These are phyloP conservation scores for Fusarium concolor DNA, from an alignment of 2,329 filamentous ascomycete species.

Conservation along the genomic window DNA sequence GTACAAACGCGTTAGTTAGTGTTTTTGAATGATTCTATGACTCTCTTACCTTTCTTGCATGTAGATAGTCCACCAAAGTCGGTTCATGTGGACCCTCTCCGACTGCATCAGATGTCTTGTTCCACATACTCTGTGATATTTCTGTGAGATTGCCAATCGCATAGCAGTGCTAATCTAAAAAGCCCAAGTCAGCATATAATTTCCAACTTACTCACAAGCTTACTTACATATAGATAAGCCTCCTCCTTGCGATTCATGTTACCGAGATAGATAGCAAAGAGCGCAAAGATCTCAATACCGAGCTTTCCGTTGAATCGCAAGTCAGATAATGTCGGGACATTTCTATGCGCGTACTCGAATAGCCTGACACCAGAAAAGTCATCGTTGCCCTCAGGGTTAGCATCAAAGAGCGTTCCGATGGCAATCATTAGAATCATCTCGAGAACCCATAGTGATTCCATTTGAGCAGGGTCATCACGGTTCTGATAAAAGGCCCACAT, in stretches of 20 bases:
- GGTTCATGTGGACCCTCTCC: constrained; percentile 44
- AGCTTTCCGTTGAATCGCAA: constrained; percentile 44
- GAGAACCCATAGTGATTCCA: constrained; percentile 41
- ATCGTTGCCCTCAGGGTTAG: constrained; percentile 42
- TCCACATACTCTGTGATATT: constrained; percentile 46
- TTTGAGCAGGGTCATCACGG: constrained; percentile 36
- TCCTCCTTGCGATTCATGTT: constrained; percentile 45
- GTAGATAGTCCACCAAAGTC: constrained; percentile 48
- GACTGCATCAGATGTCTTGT: constrained; percentile 45
- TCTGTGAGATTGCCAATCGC: constrained; percentile 46
- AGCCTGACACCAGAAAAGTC: constrained; percentile 39
- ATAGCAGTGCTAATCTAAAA: constrained; percentile 46
- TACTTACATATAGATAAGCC: constrained; percentile 43
- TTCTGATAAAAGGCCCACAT: constrained; percentile 46
- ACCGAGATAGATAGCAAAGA: constrained; percentile 43
- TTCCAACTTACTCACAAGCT: rapidly evolving
- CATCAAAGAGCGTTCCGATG: constrained; percentile 43
- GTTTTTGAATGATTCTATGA: rapidly evolving
- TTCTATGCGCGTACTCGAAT: constrained; percentile 46
- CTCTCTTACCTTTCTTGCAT: constrained; percentile 46
- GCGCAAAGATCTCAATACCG: constrained; percentile 47
- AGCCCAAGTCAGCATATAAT: neutral
- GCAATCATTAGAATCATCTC: constrained; percentile 46
- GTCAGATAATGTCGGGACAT: constrained; percentile 45
- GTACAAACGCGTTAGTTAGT: neutral